phyloP scores from a whole-genome alignment of 495 filamentous ascomycete genomes.

The Lasiosphaeriaceae sp. region DNA sequence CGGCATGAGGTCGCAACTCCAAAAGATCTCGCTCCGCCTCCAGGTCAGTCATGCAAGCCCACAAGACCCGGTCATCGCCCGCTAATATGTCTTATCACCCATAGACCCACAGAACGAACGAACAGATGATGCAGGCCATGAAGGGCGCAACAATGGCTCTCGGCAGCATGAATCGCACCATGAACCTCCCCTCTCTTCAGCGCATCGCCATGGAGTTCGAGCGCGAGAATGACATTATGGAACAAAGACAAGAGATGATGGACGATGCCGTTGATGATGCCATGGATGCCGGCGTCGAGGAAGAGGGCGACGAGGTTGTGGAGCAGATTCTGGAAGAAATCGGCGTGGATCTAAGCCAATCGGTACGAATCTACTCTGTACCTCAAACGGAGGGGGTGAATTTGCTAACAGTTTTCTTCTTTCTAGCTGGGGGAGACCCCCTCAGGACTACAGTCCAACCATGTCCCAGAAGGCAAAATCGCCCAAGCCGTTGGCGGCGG shows the following conservation, averaged over 20 bases:
- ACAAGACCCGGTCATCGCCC: neutral
- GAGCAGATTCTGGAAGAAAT: slow-evolving; percentile 96
- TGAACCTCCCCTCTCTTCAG: slow-evolving; percentile 94
- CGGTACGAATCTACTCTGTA: slow-evolving; percentile 53
- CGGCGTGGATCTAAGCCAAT: slow-evolving; percentile 83
- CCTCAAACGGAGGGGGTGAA: neutral
- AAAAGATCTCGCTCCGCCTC: slow-evolving; percentile 91
- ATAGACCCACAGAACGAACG: slow-evolving; percentile 92
- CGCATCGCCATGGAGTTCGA: slow-evolving; percentile 99
- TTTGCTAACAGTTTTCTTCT: slow-evolving; percentile 19
- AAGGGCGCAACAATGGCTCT: slow-evolving; percentile 91
- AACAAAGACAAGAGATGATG: slow-evolving; percentile 99
- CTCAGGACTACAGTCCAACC: slow-evolving; percentile 58
- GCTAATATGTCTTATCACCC: slow-evolving; percentile 8
- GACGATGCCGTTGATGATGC: slow-evolving; percentile 99
- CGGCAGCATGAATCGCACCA: slow-evolving; percentile 92
- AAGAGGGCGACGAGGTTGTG: slow-evolving; percentile 91
- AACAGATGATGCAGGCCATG: slow-evolving; percentile 99
- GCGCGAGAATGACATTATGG: slow-evolving; percentile 98
- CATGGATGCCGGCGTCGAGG: slow-evolving; percentile 85
- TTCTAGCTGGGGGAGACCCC: slow-evolving; percentile 77
- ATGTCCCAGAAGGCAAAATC: slow-evolving; percentile 59
- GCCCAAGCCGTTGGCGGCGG: slow-evolving; percentile 72
- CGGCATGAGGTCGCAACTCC: slow-evolving; percentile 92
- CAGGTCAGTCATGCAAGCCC: slow-evolving; percentile 55